phyloP scores from a whole-genome alignment of 192 early-diverging fungal species.

The Dispira simplex region DNA sequence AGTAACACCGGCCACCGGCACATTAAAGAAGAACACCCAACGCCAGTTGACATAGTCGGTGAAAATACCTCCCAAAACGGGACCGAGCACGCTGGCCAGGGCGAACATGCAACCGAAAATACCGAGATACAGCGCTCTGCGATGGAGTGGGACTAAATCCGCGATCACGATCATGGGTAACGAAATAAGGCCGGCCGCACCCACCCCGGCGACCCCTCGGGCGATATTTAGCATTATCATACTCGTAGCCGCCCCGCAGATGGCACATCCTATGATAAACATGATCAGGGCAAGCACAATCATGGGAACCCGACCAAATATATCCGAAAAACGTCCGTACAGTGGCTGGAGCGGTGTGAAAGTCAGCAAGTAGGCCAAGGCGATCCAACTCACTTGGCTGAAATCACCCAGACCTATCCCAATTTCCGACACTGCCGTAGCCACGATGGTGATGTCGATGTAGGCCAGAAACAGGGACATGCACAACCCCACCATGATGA shows the following conservation, averaged over 20 bases:
- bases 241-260: slow-evolving; percentile 32
- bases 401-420: slow-evolving; percentile 39
- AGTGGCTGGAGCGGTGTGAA: slow-evolving; percentile 62
- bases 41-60: slow-evolving; percentile 29
- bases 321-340: slow-evolving; percentile 69
- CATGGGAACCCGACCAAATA: slow-evolving; percentile 56
- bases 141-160: slow-evolving; percentile 47
- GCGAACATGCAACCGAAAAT: slow-evolving; percentile 37
- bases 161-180: slow-evolving; percentile 52
- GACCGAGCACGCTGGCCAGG: slow-evolving; percentile 35
- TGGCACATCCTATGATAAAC: slow-evolving; percentile 38
- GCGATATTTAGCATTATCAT: slow-evolving; percentile 51
- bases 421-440: slow-evolving; percentile 55
- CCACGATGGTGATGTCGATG: slow-evolving; percentile 58
- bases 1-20: slow-evolving; percentile 24
- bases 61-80: slow-evolving; percentile 38
- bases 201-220: slow-evolving; percentile 45
- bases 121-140: slow-evolving; percentile 47
- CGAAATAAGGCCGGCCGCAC: slow-evolving; percentile 48
- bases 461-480: slow-evolving; percentile 43
- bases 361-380: slow-evolving; percentile 49
- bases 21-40: slow-evolving; percentile 41
- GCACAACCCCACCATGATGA: slow-evolving; percentile 14
- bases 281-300: slow-evolving; percentile 34
- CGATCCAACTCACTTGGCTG: slow-evolving; percentile 62